These are phyloP conservation scores for Odontarrhena argentea DNA, from an alignment of 345 rosid genomes.

Conservation along the genomic window DNA sequence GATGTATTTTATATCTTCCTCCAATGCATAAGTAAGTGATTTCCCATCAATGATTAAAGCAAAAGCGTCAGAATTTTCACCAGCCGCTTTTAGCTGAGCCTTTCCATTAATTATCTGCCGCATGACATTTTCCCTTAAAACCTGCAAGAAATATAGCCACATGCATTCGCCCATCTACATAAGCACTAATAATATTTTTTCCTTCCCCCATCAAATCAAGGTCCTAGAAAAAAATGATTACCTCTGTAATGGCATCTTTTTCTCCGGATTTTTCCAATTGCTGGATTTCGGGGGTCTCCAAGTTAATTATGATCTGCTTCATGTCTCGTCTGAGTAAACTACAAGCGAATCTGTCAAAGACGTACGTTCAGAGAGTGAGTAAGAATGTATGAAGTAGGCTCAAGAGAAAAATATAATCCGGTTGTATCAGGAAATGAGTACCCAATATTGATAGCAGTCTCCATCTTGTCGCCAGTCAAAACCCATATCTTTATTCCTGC, in stretches of 20 bases:
- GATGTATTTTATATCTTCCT: slow-evolving; percentile 62
- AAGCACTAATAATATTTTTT: not conserved
- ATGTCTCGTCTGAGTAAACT: slow-evolving; percentile 95
- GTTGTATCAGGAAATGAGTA: slow-evolving; percentile 36
- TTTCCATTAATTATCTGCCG: slow-evolving; percentile 67
- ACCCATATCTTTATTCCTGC: slow-evolving; percentile 99
- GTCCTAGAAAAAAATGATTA: slow-evolving; percentile 32
- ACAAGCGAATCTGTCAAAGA: slow-evolving; percentile 77
- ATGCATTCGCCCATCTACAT: slow-evolving; percentile 1
- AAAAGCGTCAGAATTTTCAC: slow-evolving; percentile 59
- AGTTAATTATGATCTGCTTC: slow-evolving; percentile 83
- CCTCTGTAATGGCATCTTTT: slow-evolving; percentile 65
- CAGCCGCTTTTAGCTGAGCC: slow-evolving; percentile 51
- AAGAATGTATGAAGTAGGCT: slow-evolving; percentile 20
- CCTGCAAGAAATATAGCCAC: slow-evolving; percentile 49
- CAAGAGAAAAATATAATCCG: not conserved
- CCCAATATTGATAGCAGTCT: slow-evolving; percentile 99
- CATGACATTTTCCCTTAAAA: slow-evolving; percentile 62
- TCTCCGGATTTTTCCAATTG: slow-evolving; percentile 73
- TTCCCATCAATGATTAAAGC: slow-evolving; percentile 96
- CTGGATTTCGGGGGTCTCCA: slow-evolving; percentile 72
- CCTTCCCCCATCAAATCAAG: not conserved
- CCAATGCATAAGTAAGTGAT: slow-evolving; percentile 90
- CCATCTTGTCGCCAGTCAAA: slow-evolving; percentile 99
- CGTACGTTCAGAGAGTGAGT: slow-evolving; percentile 40